Evolutionary conservation across 2,329 filamentous ascomycete species (phyloP), one percentile per base, ranked within the genome.

Genomic region (Pseudogymnoascus sp.): DNA sequence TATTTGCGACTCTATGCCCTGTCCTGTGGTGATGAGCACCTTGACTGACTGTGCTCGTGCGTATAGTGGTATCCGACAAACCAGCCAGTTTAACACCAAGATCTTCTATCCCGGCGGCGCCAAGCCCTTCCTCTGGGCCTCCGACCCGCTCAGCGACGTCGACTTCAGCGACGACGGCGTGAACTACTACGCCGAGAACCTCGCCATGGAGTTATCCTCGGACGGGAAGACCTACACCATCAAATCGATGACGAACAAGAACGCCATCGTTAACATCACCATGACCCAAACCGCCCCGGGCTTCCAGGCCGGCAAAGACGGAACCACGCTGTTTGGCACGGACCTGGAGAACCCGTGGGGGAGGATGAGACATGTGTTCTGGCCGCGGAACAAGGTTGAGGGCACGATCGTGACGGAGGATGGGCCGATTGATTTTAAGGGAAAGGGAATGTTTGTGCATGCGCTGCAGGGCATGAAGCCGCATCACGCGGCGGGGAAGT

Each of bases 381-480:
- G 94, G 94, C 92, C 94, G 33, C 84, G 92, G 68, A 94, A 90
- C 76, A 81, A 80, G 56, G 85, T 88, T 11, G 89, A 93, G 75
- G 94, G 94, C 61, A 90, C 83, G 68, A 91, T 97, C 74, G 85
- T 90, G 67, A 96, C 92, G 65, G 84, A 89, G 70, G 86, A 91
- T 35, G 91, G 91, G 59, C 85, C 89, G 38, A 81, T 96, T 66
- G 88, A 96, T 74, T 86, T 96, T 75, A 88, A 85, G 71, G 93
- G 93, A 63, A 84, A 81, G 66, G 92, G 87, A 33, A 79, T 95
- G 71, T 93, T 92, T 77, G 82, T 88, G 68, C 89, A 94, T 75
- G 92, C 91, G 42, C 79, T 97, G 62, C 94, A 97, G 78, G 94
- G 92, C 74, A 97, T 97, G 93, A 99, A 99, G 83, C 94, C 94